These are phyloP conservation scores for Nigrospora oryzae DNA, from an alignment of 2,329 filamentous ascomycete species.

Conservation along the genomic window DNA sequence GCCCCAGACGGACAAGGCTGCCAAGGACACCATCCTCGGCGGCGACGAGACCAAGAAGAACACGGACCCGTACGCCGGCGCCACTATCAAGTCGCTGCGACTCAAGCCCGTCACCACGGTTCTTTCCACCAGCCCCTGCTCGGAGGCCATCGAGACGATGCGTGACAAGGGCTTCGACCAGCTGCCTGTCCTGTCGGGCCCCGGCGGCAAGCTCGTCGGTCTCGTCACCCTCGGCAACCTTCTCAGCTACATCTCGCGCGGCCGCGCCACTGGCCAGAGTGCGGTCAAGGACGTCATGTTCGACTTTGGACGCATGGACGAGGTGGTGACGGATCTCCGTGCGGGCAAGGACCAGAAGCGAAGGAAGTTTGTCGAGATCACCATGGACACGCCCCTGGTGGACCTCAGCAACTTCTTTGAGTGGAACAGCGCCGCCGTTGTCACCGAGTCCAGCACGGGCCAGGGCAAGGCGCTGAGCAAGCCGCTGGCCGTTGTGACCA, in stretches of 20 bases:
- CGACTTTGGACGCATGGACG: conserved; percentile 78
- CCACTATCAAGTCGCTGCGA: conserved; percentile 73
- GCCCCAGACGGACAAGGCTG: conserved; percentile 36
- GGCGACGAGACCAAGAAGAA: conserved; percentile 25
- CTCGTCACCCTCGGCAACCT: conserved; percentile 93
- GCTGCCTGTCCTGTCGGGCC: conserved; percentile 73
- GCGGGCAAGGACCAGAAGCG: conserved; percentile 33
- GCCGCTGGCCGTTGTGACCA: conserved; percentile 86
- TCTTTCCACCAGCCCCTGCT: conserved; percentile 59
- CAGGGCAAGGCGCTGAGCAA: conserved; percentile 49
- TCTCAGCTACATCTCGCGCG: conserved; percentile 79
- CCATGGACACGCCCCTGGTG: conserved; percentile 74
- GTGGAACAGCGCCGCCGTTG: conserved; percentile 94
- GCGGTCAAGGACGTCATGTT: conserved; percentile 91
- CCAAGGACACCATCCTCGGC: conserved; percentile 39
- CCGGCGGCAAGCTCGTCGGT: conserved; percentile 69
- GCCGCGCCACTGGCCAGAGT: conserved; percentile 65
- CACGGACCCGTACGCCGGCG: conserved; percentile 64
- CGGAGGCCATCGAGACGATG: conserved; percentile 94
- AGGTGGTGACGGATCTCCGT: conserved; percentile 83
- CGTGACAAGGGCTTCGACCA: conserved; percentile 97
- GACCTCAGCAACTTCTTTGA: conserved; percentile 90
- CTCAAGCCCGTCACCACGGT: conserved; percentile 92
- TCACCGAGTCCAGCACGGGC: conserved; percentile 65
- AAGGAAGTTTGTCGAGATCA: conserved; percentile 87